Conservation (phyloP, 805 yeast species). For the Metschnikowia gelsemii region DNA sequence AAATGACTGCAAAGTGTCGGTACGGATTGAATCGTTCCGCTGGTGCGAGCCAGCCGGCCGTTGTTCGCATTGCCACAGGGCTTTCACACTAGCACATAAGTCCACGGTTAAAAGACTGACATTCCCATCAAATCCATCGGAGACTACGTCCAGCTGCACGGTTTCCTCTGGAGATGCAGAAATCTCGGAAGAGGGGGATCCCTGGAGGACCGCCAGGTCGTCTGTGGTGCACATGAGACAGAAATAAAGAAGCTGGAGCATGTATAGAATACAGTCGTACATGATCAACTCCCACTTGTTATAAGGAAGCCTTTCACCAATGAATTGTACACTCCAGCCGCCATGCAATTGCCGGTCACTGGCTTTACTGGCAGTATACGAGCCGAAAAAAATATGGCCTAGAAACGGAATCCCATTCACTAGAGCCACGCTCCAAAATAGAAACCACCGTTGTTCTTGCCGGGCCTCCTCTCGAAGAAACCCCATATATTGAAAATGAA, state of each 20-base stretch:
- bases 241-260: slow-evolving; percentile 33
- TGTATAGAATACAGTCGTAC: slow-evolving; percentile 28
- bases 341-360: slow-evolving; percentile 31
- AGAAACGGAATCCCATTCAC: slow-evolving; percentile 26
- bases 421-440: slow-evolving; percentile 26
- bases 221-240: slow-evolving; percentile 33
- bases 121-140: slow-evolving; percentile 43
- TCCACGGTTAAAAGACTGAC: slow-evolving; percentile 33
- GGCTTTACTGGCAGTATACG: slow-evolving; percentile 17
- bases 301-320: slow-evolving; percentile 38
- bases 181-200: neutral
- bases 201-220: slow-evolving; percentile 29
- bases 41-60: no score
- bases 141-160: slow-evolving; percentile 22
- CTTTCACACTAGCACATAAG: slow-evolving; percentile 17
- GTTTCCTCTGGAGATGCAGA: slow-evolving; percentile 11
- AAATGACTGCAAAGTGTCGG: neutral
- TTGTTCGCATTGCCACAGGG: slow-evolving; percentile 10
- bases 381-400: slow-evolving; percentile 31
- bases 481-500: slow-evolving; percentile 13
- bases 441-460: slow-evolving; percentile 27
- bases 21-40: no score
- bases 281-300: slow-evolving; percentile 26
- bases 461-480: slow-evolving; percentile 27
- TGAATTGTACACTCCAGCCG: slow-evolving; percentile 35